Conservation (phyloP, 2,329 filamentous ascomycete species). For the Verruconis gallopava region DNA sequence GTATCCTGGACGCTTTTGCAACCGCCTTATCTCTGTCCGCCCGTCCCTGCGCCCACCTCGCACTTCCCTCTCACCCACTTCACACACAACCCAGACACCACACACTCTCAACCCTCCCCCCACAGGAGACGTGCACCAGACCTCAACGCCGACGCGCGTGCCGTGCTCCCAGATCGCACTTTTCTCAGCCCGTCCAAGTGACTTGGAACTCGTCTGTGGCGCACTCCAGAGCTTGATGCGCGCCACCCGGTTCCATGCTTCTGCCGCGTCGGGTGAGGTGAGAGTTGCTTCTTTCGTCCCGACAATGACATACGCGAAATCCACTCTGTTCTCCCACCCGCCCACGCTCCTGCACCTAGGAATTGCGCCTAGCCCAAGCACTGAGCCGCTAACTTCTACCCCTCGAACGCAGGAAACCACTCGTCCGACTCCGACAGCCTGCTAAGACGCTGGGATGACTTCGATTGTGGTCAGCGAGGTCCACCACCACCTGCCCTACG, state of each 20-base stretch:
- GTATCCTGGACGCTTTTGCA: too few species aligned
- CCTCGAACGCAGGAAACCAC: not conserved
- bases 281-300: slow-evolving; percentile 1
- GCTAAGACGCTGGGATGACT: slow-evolving; percentile 40
- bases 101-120: too few species aligned
- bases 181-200: too few species aligned
- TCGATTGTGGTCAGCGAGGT: slow-evolving; percentile 53
- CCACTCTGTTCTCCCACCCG: not conserved
- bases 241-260: not conserved
- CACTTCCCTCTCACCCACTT: too few species aligned
- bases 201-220: not conserved
- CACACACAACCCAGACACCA: too few species aligned
- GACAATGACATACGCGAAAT: not conserved
- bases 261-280: not conserved
- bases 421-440: not conserved
- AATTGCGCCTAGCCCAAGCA: too few species aligned
- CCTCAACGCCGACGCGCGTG: too few species aligned
- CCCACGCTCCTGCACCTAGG: not conserved
- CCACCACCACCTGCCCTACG: slow-evolving; percentile 51
- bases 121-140: too few species aligned
- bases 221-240: not conserved
- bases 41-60: too few species aligned
- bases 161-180: too few species aligned
- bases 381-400: too few species aligned
- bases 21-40: too few species aligned